Percentiles rank a stretch among this genome's conserved stretches.
These are phyloP conservation scores for Leonotis leonurus DNA, from an alignment of 257 asterid species.

Conservation along the genomic window DNA sequence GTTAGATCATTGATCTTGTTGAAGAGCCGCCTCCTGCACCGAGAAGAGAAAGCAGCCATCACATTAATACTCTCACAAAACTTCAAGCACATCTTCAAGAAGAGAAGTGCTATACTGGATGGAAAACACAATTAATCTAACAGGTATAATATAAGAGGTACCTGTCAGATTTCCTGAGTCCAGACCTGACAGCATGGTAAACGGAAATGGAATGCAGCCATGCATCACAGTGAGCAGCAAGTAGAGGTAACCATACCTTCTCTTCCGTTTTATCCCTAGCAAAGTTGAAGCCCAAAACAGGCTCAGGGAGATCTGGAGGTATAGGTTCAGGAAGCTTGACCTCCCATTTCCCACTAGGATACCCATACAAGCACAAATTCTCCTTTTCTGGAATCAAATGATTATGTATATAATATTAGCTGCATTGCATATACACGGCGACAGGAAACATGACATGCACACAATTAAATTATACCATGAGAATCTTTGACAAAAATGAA, in stretches of 20 bases:
- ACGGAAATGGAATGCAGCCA: slow-evolving; percentile 73
- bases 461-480: background rate
- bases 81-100: no score
- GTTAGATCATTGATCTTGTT: slow-evolving; percentile 76
- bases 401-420: background rate
- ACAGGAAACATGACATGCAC: background rate
- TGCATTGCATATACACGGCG: no score
- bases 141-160: slow-evolving; percentile 11
- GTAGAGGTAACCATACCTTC: slow-evolving; percentile 62
- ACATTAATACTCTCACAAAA: no score
- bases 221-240: slow-evolving; percentile 74
- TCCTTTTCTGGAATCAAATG: slow-evolving; percentile 40
- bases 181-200: slow-evolving; percentile 63
- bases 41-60: no score
- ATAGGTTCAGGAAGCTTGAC: slow-evolving; percentile 69
- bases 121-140: no score
- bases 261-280: slow-evolving; percentile 66
- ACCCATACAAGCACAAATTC: slow-evolving; percentile 60
- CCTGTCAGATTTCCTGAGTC: slow-evolving; percentile 64
- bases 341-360: slow-evolving; percentile 69
- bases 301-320: slow-evolving; percentile 86
- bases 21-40: slow-evolving; percentile 72
- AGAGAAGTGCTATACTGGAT: no score
- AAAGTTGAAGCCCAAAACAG: slow-evolving; percentile 72
- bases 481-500: background rate